Base-by-base conservation (phyloP, 768 basidiomycete species). In the Tricholoma flavovirens region DNA sequence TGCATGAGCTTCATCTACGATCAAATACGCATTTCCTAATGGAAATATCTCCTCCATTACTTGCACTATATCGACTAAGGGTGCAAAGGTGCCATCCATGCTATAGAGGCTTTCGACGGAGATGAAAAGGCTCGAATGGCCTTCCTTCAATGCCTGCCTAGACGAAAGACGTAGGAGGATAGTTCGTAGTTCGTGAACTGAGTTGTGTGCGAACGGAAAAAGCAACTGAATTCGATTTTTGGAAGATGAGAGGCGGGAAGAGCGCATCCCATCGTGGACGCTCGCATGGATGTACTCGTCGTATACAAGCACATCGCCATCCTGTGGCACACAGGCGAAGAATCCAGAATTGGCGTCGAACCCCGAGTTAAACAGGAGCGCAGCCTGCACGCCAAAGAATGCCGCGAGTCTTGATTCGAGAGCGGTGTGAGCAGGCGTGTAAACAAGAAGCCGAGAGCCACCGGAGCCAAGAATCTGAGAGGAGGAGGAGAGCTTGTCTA, bases 71-170 rank as follows among this genome's bases (percentile, higher is more conserved):
- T 82, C 80, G 14, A 53, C 53, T 26, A 98, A 74, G 0, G 93
- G 93, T 0, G 88, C 79, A 57, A 96, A 79, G 24, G 93, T 96
- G 12, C 96, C 96, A 61, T 98, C 96, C 96, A 98, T 98, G 55
- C 87, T 90, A 62, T 98, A 98, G 45, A 98, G 69, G 35, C 84
- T 87, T 76, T 98, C 96, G 6, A 97, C 85, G 0, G 91, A 85
- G 11, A 98, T 69, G 64, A 95, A 97, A 3, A 90, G 71, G 61
- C 75, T 85, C 51, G 40, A 59, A 24, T 71, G 67, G 0, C 82
- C 83, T 0, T 61, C 57, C 54, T 60, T 62, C 14, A 84, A 62
- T 35, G 65, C 70, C 0, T 67, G 64, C n/a, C 69, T 66, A 2
- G 66, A 53, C 15, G 73, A 56, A 42, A 88, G 71, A 12, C 63